Evolutionary conservation across 306 rosid genomes (phyloP).

Genomic region (Clitoria ternatea): DNA sequence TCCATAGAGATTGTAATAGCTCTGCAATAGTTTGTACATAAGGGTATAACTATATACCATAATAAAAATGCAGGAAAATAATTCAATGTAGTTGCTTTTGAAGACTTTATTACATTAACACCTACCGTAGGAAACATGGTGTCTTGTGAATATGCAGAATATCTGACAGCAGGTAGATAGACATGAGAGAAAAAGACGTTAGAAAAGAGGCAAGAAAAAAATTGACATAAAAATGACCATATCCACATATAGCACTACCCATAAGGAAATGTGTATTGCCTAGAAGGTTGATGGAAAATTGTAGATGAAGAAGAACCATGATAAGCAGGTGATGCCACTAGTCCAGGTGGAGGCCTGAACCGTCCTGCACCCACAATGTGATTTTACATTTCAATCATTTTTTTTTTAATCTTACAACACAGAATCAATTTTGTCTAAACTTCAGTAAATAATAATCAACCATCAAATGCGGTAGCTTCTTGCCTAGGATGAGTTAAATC

Average conservation of each 20-base stretch:
- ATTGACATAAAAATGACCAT: neutral
- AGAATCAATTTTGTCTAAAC: conserved; percentile 6
- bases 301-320: conserved; percentile 72
- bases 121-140: conserved; percentile 64
- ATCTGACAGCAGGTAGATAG: conserved; percentile 38
- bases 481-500: neutral
- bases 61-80: conserved; percentile 16
- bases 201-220: neutral
- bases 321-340: conserved; percentile 57
- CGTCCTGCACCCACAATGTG: conserved; percentile 43
- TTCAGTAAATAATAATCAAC: conserved; percentile 10
- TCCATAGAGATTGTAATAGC: conserved; percentile 74
- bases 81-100: neutral
- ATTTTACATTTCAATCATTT: neutral
- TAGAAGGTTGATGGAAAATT: conserved; percentile 59
- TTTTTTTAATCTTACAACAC: neutral
- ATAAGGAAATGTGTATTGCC: conserved; percentile 75
- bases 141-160: conserved; percentile 82
- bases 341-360: conserved; percentile 63
- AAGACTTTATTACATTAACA: neutral
- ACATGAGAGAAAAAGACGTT: neutral
- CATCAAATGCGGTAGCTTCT: conserved; percentile 6
- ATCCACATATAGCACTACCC: conserved; percentile 42
- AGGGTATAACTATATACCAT: neutral
- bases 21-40: conserved; percentile 38